Conservation (phyloP, 305 asterid genomes). For the Vinca major region DNA sequence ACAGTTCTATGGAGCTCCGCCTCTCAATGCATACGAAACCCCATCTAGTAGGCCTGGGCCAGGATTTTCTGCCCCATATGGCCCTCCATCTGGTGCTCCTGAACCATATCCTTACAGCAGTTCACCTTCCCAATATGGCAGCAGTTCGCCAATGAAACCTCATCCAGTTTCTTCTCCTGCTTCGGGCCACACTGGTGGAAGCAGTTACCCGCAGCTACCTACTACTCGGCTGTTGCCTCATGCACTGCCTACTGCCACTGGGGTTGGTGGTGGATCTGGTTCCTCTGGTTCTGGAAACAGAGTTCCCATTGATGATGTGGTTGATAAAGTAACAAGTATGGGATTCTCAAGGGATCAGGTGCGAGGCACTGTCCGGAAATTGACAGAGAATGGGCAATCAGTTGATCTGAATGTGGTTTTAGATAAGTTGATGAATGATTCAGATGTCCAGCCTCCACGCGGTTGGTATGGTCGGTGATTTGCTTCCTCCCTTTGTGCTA, state of each 20-base stretch:
- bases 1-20: conserved; percentile 49
- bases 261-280: conserved; percentile 51
- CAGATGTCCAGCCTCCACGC: conserved; percentile 57
- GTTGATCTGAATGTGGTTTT: conserved; percentile 80
- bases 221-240: conserved; percentile 83
- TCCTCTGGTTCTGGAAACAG: conserved; percentile 48
- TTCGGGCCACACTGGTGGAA: conserved; percentile 47
- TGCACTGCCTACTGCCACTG: conserved; percentile 71
- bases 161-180: conserved; percentile 42
- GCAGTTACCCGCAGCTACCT: conserved; percentile 80
- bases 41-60: conserved; percentile 52
- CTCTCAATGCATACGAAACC: conserved; percentile 50
- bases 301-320: conserved; percentile 87
- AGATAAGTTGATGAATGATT: conserved; percentile 94
- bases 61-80: conserved; percentile 57
- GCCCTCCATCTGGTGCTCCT: conserved; percentile 43
- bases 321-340: conserved; percentile 80
- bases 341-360: conserved; percentile 90
- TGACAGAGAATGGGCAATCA: conserved; percentile 84
- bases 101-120: conserved; percentile 59
- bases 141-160: conserved; percentile 50
- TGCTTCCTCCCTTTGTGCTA: conserved; percentile 15
- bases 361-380: conserved; percentile 69
- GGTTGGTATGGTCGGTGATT: conserved; percentile 65
- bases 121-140: conserved; percentile 48